Base-by-base conservation (phyloP, 805 yeast genomes). In the Ogataea wickerhamii region DNA sequence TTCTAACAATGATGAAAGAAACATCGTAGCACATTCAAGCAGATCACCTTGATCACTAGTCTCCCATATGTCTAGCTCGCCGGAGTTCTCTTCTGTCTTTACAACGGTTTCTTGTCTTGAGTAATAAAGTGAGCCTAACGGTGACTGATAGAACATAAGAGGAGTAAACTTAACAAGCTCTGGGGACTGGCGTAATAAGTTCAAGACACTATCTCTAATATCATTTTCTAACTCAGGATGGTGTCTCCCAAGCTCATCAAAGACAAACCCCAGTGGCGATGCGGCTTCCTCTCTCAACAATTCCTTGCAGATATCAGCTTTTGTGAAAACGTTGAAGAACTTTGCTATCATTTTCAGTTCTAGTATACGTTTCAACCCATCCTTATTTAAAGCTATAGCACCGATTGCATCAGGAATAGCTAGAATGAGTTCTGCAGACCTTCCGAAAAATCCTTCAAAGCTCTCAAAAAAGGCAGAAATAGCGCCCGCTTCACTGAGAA, bases 211-310 rank as follows among this genome's bases (percentile, higher is more conserved):
- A 16, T 66, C 60, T 35, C 76, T 59, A 17, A 88, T 76, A 0
- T 61, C 52, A 0, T 83, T 80, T 34, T 83, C 78, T 43, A 87
- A 66, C 2, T 73, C 77, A 1, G 95, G 86, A 52, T 85, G 87
- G 54, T 89, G 96, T 52, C 96, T 73, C 2, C 85, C 79, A 33
- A 88, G 61, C 48, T 86, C 94, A 54, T 88, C 96, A 49, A 88
- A 70, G 0, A 82, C 70, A 19, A 73, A 66, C 2, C 94, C 95
- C 13, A 86, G 55, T 21, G 70, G 68, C 11, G 72, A 66, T 2
- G 78, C 68, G 49, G 69, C 68, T 36, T 78, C 85, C 23, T 73
- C 69, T 37, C 64, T 63, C 3, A 77, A 68, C 38, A 85, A 54
- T 16, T 71, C 76, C 45, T 73, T 74, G 4, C 87, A 78, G 44